Evolutionary conservation across 306 rosid genomes (phyloP).

Genomic region (Quercus engelmannii): DNA sequence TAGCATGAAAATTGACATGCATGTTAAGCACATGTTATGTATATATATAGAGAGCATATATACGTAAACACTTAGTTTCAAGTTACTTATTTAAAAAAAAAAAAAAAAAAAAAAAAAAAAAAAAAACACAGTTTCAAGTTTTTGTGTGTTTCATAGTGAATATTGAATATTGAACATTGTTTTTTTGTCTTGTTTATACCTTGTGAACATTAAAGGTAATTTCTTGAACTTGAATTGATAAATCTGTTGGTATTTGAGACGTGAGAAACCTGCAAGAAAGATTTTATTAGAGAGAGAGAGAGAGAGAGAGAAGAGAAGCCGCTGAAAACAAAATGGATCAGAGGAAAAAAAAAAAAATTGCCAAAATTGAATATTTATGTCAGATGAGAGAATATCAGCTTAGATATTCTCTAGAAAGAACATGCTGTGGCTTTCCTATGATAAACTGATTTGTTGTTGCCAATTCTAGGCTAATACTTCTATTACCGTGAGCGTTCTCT

Average conservation of each 20-base stretch:
- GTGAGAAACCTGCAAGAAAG: constrained; percentile 65
- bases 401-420: background rate
- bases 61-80: too few relatives aligned
- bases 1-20: too few relatives aligned
- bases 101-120: background rate
- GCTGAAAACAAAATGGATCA: constrained; percentile 2
- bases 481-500: constrained; percentile 60
- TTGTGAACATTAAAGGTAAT: constrained; percentile 75
- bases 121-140: background rate
- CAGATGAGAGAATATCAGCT: background rate
- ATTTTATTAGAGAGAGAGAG: background rate
- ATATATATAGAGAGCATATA: background rate
- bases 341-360: background rate
- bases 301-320: background rate
- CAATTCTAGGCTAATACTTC: background rate
- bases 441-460: background rate
- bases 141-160: background rate
- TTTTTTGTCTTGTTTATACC: constrained; percentile 42
- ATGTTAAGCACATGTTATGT: too few relatives aligned
- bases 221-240: constrained; percentile 65
- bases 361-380: background rate
- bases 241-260: constrained; percentile 80
- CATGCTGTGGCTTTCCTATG: background rate
- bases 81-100: background rate
- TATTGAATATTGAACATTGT: background rate